Evolutionary conservation across 2,329 filamentous ascomycete genomes (phyloP), one percentile per base, ranked within the genome.

Genomic region (Penicillium griseofulvum): DNA sequence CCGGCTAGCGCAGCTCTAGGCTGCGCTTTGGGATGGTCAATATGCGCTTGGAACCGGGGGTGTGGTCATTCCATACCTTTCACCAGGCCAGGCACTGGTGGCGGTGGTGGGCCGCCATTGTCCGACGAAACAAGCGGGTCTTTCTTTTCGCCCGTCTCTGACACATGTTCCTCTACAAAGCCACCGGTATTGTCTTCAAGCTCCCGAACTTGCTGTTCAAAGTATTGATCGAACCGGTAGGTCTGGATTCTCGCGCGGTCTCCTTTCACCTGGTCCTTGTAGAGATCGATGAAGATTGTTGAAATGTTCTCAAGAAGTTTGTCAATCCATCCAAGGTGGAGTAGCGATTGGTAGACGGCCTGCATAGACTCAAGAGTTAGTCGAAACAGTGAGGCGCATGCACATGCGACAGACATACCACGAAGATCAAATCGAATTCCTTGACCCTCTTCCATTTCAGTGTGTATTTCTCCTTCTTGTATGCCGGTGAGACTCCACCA

Each of bases 281-380:
- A 99, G 28, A 97, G 82, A 62, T 91, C 89, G 63, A 94, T 83
- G 70, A 97, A 99, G 33, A 99, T 87, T 10, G 89, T 91, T 71
- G 88, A 90, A 67, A 97, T 91, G 68, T 97, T 96, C 69, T 97
- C 93, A 63, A 99, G 86, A 45, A 99, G 87, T 73, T 94, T 91
- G 74, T 99, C 94, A 62, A 97, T 90, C 94, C 95, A 99, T 12
- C 90, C 92, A 9, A 99, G 84, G 74, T 97, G 92, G 29, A 99
- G 83, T 31, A 99, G 85, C 37, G 92, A 97, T 71, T 96, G 90
- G 74, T 99, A 99, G 61, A 99, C 94, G 62, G 93, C 94, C 91
- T 96, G 68, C 45, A 43, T 49, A 52, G 36, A 52, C 29, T 22
- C 34, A 52, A 10, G 49, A 57, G 59, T 65, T 49, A 67, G 62